Conservation (phyloP, 768 basidiomycete genomes). For the Trametopsis cervina region DNA sequence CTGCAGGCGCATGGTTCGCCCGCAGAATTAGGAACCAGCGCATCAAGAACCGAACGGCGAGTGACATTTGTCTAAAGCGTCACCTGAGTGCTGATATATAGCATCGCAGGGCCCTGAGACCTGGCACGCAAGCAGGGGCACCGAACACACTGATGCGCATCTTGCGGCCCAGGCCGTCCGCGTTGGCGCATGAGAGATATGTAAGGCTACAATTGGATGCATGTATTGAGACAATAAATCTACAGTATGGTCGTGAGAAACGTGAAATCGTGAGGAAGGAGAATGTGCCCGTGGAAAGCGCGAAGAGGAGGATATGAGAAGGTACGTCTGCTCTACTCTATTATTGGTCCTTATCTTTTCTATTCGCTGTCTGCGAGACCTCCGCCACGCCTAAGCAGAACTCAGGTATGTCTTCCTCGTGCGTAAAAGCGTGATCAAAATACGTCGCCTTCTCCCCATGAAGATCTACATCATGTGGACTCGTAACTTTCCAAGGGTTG, state of each 20-base stretch:
- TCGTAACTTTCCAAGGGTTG: not conserved
- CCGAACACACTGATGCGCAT: slow-evolving; percentile 10
- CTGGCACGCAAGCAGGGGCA: slow-evolving; percentile 11
- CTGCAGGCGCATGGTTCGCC: slow-evolving; percentile 35
- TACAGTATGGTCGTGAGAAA: too few species aligned
- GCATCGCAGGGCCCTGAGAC: slow-evolving; percentile 15
- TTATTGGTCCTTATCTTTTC: not conserved
- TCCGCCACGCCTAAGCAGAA: not conserved
- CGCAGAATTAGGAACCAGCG: slow-evolving; percentile 34
- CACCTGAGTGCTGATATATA: too few species aligned
- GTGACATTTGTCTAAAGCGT: slow-evolving; percentile 7
- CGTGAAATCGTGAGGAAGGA: too few species aligned
- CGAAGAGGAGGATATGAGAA: too few species aligned
- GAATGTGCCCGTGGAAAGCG: too few species aligned
- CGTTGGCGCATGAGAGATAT: too few species aligned
- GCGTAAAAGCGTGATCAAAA: not conserved
- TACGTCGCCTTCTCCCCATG: not conserved
- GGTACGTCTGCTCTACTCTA: too few species aligned
- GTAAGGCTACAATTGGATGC: too few species aligned
- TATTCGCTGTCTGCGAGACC: not conserved
- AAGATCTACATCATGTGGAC: not conserved
- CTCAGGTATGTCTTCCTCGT: not conserved
- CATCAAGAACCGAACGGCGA: slow-evolving; percentile 35
- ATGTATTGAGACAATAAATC: too few species aligned
- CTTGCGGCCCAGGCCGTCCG: too few species aligned